Base-by-base conservation (phyloP, 305 asterid species). In the Solanum hybrid region DNA sequence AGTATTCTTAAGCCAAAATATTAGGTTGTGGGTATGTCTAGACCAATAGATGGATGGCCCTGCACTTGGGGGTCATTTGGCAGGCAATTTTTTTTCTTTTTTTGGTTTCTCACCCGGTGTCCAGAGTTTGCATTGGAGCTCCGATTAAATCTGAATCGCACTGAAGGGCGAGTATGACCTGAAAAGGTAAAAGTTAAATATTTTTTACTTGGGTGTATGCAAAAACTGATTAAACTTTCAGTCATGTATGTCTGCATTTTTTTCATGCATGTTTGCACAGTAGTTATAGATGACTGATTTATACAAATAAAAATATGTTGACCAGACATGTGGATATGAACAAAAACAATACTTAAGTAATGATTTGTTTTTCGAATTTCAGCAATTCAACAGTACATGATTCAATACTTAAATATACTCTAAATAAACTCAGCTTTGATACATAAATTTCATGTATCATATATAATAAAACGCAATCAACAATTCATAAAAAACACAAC, bases 111-210 rank as follows among this genome's bases (percentile, higher is more conserved):
- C 70, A 57, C 4, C 1, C 2, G 24, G 70, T 57, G 24, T 57
- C 0, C 24, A 7, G 2, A 57, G 4, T 57, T 7, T 7, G 4
- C 0, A 57, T 17, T 57, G 2, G 0, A 57, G 24, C 8, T 17
- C 24, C 10, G n/a, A 57, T 8, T 57, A 57, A 57, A 57, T 57
- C 2, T 57, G 0, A 3, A 57, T 57, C 0, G 0, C 24, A 57
- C 4, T 7, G 10, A 0, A 17, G 2, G 24, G 10, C 0, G 24
- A 57, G 10, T 17, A 57, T 57, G 10, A 57, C 24, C 2, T 57
- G 24, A 57, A 57, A 17, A 17, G 24, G 4, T 57, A 57, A 57
- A 57, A 57, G 70, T 57, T 17, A 17, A 8, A 57, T 0, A 17
- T 57, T 57, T 51, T 57, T 57, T 6, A 57, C 8, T 57, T 0